Conservation (phyloP, 495 filamentous ascomycete genomes). For the Echria macrotheca region DNA sequence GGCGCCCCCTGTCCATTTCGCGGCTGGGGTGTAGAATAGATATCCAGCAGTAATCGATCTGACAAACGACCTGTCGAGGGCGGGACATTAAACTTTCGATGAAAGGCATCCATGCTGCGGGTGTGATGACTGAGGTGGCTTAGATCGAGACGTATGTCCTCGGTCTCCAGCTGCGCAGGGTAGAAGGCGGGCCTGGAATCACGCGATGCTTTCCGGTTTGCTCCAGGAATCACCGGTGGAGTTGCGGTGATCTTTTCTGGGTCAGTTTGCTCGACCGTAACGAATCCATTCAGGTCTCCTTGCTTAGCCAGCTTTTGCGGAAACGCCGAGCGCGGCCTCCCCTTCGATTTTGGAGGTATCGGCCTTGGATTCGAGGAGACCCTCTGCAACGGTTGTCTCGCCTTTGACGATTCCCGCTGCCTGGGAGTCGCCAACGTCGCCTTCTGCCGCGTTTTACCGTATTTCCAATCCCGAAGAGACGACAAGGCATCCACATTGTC, state of each 20-base stretch:
- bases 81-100: constrained; percentile 31
- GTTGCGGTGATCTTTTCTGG: too few species aligned
- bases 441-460: constrained; percentile 56
- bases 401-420: constrained; percentile 10
- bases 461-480: constrained; percentile 68
- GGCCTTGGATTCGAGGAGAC: constrained; percentile 26
- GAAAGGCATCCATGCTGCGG: constrained; percentile 43
- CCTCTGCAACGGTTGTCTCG: constrained; percentile 24
- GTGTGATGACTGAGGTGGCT: constrained; percentile 37
- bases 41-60: constrained; percentile 14
- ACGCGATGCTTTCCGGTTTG: constrained; percentile 1
- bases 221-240: too few species aligned
- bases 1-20: not conserved
- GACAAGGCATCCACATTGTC: constrained; percentile 73
- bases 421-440: constrained; percentile 23
- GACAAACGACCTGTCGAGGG: constrained; percentile 17
- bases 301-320: constrained; percentile 28
- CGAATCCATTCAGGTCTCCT: constrained; percentile 29
- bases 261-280: constrained; percentile 18
- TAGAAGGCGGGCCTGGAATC: constrained; percentile 11
- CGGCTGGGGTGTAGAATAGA: constrained; percentile 11
- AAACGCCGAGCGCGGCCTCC: constrained; percentile 13
- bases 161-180: constrained; percentile 48
- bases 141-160: constrained; percentile 22
- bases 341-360: too few species aligned